These are phyloP conservation scores for Tausonia pullulans DNA, from an alignment of 1,284 basidiomycete genomes.

Conservation along the genomic window DNA sequence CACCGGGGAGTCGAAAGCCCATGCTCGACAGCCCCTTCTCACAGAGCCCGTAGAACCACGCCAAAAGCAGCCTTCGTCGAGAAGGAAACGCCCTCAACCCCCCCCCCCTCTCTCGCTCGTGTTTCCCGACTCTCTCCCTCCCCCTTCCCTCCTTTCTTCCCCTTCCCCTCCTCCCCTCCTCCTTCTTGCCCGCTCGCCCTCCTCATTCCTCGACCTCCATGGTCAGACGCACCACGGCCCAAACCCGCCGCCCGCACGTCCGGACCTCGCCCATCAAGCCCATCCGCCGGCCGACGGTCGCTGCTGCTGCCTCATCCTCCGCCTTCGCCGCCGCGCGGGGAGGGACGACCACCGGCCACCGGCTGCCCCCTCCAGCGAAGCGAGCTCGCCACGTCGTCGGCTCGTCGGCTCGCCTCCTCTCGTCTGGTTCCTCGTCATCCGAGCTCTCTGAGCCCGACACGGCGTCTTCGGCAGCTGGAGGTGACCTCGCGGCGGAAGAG, in stretches of 20 bases:
- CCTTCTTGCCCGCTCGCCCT: neutral
- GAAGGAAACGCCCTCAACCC: neutral
- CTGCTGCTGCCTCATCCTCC: neutral
- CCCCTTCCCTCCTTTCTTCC: neutral
- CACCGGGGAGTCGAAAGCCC: neutral
- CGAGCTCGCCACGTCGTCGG: neutral
- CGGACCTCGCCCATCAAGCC: neutral
- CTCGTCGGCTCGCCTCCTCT: neutral
- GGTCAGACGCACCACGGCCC: neutral
- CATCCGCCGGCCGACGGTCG: neutral
- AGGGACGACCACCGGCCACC: neutral
- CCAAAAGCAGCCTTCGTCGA: neutral
- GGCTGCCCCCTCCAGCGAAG: neutral
- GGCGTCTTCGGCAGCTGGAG: neutral
- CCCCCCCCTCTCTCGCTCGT: neutral
- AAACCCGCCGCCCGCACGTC: neutral
- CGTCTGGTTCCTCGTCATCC: neutral
- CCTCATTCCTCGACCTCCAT: neutral
- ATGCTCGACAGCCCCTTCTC: neutral
- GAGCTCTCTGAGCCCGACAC: conserved; percentile 1
- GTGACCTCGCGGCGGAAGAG: neutral
- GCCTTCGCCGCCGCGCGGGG: neutral
- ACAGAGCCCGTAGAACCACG: neutral
- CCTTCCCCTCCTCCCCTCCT: neutral
- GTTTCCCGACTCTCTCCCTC: too few species aligned